Evolutionary conservation across 2,329 filamentous ascomycete species (phyloP), one percentile per base, ranked within the genome.

Genomic region (Parascedosporium putredinis): DNA sequence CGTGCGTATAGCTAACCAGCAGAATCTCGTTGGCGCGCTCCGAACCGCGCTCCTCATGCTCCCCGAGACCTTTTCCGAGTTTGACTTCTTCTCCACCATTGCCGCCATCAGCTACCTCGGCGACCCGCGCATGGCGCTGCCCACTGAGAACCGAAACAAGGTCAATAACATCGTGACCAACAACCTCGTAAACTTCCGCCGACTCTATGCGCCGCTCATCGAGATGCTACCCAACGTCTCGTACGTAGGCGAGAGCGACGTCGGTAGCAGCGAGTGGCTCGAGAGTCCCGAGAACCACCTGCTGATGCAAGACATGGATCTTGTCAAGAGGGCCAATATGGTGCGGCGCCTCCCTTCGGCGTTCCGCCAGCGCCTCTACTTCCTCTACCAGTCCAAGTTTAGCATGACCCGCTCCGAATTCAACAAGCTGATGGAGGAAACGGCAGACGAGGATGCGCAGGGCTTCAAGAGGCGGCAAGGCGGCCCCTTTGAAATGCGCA

Each of bases 91-190:
- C 67, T 84, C 80, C 57, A 93, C 88, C 18, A 96, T 98, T 53
- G 86, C 93, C 1, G 85, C 87, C 20, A 84, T 98, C 56, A 95
- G 87, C 60, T 98, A 98, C 64, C 80, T 95, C 57, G 93, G 93
- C 29, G 93, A 98, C 61, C 88, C 90, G n/a, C 86, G 93, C 55
- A 98, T 98, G 93, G 74, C 82, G 2, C 75, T 96, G 38, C 85
- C 87, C 2, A 88, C 88, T 1, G 93, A 98, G 65, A 88, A 97
- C 61, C 89, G 88, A 27, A 81, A 82, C 61, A 98, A 98, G 67
- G 88, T 98, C 18, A 76, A 79, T 58, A 97, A 97, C 65, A 98
- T 98, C 58, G 93, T 98, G 25, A 81, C 81, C 44, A 83, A 94
- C 61, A 95, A 98, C 65, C 80, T 96, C 62, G 72, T 85, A 33